Conservation (phyloP, 495 filamentous ascomycete species). For the Hypoxylon subgilvum region DNA sequence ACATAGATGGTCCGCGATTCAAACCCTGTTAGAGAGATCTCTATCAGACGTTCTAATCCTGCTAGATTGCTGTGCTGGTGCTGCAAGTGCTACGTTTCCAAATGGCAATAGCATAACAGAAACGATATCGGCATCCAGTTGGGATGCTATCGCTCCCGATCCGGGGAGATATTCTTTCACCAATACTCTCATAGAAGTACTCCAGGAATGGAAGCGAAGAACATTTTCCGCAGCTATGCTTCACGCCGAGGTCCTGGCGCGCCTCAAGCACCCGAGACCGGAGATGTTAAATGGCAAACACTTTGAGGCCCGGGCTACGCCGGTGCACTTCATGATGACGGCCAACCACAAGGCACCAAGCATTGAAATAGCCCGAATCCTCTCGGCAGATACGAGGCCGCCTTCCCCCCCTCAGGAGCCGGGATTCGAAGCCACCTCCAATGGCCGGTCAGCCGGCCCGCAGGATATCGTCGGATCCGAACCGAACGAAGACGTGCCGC, state of each 20-base stretch:
- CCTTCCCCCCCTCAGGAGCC: slow-evolving; percentile 43
- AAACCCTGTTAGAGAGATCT: slow-evolving; percentile 60
- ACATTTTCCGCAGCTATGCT: slow-evolving; percentile 59
- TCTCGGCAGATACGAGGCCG: slow-evolving; percentile 37
- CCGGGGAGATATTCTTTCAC: slow-evolving; percentile 60
- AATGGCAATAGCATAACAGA: slow-evolving; percentile 58
- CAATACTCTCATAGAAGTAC: slow-evolving; percentile 57
- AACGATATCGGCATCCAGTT: slow-evolving; percentile 60
- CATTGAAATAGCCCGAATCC: slow-evolving; percentile 53
- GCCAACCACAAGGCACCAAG: slow-evolving; percentile 58
- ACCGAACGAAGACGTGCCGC: slow-evolving; percentile 53
- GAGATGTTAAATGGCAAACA: slow-evolving; percentile 56
- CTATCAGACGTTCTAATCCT: slow-evolving; percentile 59
- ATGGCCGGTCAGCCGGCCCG: slow-evolving; percentile 28
- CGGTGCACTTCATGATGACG: slow-evolving; percentile 61
- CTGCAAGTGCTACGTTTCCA: slow-evolving; percentile 56
- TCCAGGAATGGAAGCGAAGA: slow-evolving; percentile 55
- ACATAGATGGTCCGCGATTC: slow-evolving; percentile 59
- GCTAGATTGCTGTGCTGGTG: slow-evolving; percentile 60
- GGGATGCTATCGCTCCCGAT: slow-evolving; percentile 58
- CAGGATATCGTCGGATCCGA: slow-evolving; percentile 40
- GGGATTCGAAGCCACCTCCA: slow-evolving; percentile 20
- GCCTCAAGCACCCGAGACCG: slow-evolving; percentile 58
- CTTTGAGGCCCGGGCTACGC: slow-evolving; percentile 57
- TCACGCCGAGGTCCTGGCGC: slow-evolving; percentile 58